These are phyloP conservation scores for Pisolithus thermaeus DNA, from an alignment of 1,284 basidiomycete species.

Conservation along the genomic window DNA sequence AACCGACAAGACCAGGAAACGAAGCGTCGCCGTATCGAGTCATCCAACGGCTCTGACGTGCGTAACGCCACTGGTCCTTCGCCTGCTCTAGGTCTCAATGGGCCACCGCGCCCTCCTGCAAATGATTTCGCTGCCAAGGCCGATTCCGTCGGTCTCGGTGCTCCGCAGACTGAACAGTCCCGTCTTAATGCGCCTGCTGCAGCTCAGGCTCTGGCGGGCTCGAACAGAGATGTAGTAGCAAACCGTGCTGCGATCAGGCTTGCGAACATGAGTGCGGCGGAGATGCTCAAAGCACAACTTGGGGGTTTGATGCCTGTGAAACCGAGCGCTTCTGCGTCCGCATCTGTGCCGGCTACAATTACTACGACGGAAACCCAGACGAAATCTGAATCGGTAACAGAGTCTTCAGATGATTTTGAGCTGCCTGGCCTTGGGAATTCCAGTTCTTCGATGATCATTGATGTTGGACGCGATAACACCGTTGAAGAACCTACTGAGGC, in stretches of 20 bases:
- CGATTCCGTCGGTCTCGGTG: conserved; percentile 69
- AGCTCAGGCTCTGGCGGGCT: conserved; percentile 65
- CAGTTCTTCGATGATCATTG: conserved; percentile 9
- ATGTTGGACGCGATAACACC: conserved; percentile 14
- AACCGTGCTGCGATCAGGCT: conserved; percentile 87
- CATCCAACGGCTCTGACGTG: conserved; percentile 31
- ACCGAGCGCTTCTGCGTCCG: conserved; percentile 28
- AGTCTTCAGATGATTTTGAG: conserved; percentile 36
- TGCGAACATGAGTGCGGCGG: conserved; percentile 95
- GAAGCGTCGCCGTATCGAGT: conserved; percentile 83
- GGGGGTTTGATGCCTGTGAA: conserved; percentile 62
- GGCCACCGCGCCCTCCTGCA: conserved; percentile 48
- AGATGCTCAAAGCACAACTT: conserved; percentile 89
- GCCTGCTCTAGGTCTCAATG: conserved; percentile 45
- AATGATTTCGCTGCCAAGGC: conserved; percentile 69
- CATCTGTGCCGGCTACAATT: conserved; percentile 2
- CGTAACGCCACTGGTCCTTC: conserved; percentile 43
- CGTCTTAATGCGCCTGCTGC: conserved; percentile 51
- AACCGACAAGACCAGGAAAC: conserved; percentile 87
- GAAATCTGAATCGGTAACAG: conserved; percentile 21
- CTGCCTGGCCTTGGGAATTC: conserved; percentile 30
- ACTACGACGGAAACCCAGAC: conserved; percentile 12
- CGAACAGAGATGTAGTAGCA: conserved; percentile 81
- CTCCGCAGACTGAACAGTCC: conserved; percentile 49
- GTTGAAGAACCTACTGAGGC: conserved; percentile 11